Percentiles rank a stretch among this genome's conserved stretches.
phyloP scores from a whole-genome alignment of 2,329 filamentous ascomycete genomes.

The Fusarium keratoplasticum region DNA sequence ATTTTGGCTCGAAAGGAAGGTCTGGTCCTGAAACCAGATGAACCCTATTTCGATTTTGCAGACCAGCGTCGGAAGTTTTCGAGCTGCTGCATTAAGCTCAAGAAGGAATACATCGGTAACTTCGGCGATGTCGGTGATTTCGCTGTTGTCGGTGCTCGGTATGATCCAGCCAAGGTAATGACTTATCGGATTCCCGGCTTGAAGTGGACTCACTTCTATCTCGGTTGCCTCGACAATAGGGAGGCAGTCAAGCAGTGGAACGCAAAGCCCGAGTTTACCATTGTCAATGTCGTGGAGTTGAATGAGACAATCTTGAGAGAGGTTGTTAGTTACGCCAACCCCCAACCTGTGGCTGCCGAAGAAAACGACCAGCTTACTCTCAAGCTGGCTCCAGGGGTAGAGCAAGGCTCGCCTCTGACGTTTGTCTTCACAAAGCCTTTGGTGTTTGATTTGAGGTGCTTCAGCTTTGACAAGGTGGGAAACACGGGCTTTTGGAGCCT shows the following conservation, averaged over 20 bases:
- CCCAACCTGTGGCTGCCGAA: slow-evolving; percentile 51
- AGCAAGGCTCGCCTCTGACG: slow-evolving; percentile 56
- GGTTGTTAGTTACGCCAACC: slow-evolving; percentile 62
- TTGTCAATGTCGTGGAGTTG: slow-evolving; percentile 74
- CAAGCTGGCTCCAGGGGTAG: slow-evolving; percentile 58
- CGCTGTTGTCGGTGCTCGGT: slow-evolving; percentile 80
- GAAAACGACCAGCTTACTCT: slow-evolving; percentile 58
- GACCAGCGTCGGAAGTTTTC: slow-evolving; percentile 51
- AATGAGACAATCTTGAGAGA: slow-evolving; percentile 62
- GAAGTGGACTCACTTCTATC: slow-evolving; percentile 83
- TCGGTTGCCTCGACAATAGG: slow-evolving; percentile 81
- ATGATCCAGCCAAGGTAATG: slow-evolving; percentile 72
- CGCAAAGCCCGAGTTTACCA: slow-evolving; percentile 69
- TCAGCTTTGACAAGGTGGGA: slow-evolving; percentile 79
- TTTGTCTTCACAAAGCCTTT: slow-evolving; percentile 76
- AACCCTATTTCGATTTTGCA: slow-evolving; percentile 77
- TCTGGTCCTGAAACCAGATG: slow-evolving; percentile 82
- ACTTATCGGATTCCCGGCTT: slow-evolving; percentile 65
- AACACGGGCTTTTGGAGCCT: slow-evolving; percentile 79
- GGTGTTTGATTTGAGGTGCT: slow-evolving; percentile 84
- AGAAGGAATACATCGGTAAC: slow-evolving; percentile 83
- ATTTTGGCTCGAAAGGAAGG: slow-evolving; percentile 80
- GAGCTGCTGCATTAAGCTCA: slow-evolving; percentile 80
- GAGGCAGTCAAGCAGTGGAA: slow-evolving; percentile 64
- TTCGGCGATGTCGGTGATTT: slow-evolving; percentile 89